Evolutionary conservation across 2,329 filamentous ascomycete species (phyloP), one percentile per base, ranked within the genome.

Genomic region (Cladophialophora bantiana): DNA sequence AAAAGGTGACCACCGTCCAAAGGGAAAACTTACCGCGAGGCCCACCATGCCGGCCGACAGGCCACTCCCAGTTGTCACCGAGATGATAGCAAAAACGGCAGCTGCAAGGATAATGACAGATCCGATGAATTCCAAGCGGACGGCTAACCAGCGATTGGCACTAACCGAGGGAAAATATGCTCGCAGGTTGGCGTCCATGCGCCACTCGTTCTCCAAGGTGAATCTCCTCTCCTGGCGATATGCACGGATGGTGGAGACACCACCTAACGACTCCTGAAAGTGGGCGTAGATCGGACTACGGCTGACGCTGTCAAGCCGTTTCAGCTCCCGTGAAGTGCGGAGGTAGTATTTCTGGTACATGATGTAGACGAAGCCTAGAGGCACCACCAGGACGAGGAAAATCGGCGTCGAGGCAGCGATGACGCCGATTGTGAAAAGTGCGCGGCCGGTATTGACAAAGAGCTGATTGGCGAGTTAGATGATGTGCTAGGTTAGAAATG

Each of bases 281-380:
- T 99, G 96, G 6, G 95, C 95, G 78, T 94, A 99, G 74, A 99
- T 96, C 32, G 96, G 96, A 78, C 94, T 97, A 74, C 93, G 90
- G 77, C 91, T 97, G 72, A 98, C 90, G 77, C 94, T 97, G 80
- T 99, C 95, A 66, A 99, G 85, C 71, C 95, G 88, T 84, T 99
- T 99, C 71, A 99, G 85, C 81, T 99, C 96, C 70, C 96, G 91
- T 66, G 95, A 99, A 13, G 95, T 97, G 69, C 94, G 88, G 57
- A 99, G 87, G 78, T 99, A 99, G 84, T 99, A 99, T 74, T 94
- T 89, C 79, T 99, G 95, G 74, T 98, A 96, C 81, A 89, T 96
- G 73, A 96, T 86, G 79, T 99, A 99, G 66, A 96, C 84, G 60
- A 87, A 85, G 62, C 86, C 86, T 59, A 99, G 83, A 1, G 95